Conservation (phyloP, 805 yeast species). For the Phaffomyces opuntiae region DNA sequence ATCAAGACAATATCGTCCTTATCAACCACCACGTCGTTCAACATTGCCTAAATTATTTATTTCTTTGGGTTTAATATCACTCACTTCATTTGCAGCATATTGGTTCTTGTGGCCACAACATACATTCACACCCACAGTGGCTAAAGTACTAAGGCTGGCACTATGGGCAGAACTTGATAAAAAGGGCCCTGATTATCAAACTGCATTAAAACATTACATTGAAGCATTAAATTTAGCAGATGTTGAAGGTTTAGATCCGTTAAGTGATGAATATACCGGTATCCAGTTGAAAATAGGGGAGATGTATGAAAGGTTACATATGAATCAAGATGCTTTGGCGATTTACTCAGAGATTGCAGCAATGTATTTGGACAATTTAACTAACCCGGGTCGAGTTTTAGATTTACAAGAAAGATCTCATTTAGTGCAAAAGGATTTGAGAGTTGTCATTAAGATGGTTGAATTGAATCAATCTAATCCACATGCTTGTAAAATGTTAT, state of each 20-base stretch:
- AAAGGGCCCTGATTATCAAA: conserved; percentile 45
- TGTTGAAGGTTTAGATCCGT: conserved; percentile 43
- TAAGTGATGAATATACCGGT: conserved; percentile 83
- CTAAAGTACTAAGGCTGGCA: conserved; percentile 64
- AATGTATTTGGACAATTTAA: conserved; percentile 47
- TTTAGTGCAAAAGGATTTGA: conserved; percentile 59
- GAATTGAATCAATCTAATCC: conserved; percentile 44
- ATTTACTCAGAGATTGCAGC: conserved; percentile 63
- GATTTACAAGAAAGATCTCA: conserved; percentile 38
- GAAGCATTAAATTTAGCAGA: conserved; percentile 66
- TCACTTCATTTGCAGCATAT: conserved; percentile 25
- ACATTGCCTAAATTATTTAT: conserved; percentile 7
- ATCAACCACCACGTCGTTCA: neutral
- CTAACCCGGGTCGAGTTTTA: conserved; percentile 26
- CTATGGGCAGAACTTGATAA: conserved; percentile 78
- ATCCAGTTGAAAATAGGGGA: conserved; percentile 82
- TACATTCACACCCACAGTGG: conserved; percentile 63
- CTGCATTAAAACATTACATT: conserved; percentile 66
- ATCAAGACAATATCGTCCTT: neutral
- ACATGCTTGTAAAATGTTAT: conserved; percentile 44
- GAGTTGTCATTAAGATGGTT: conserved; percentile 63
- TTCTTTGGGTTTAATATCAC: conserved; percentile 20
- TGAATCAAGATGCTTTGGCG: conserved; percentile 55
- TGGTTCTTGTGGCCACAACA: conserved; percentile 58
- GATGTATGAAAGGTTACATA: conserved; percentile 67